Evolutionary conservation across 2,329 filamentous ascomycete species (phyloP).

Genomic region (Cyanodermella asteris): DNA sequence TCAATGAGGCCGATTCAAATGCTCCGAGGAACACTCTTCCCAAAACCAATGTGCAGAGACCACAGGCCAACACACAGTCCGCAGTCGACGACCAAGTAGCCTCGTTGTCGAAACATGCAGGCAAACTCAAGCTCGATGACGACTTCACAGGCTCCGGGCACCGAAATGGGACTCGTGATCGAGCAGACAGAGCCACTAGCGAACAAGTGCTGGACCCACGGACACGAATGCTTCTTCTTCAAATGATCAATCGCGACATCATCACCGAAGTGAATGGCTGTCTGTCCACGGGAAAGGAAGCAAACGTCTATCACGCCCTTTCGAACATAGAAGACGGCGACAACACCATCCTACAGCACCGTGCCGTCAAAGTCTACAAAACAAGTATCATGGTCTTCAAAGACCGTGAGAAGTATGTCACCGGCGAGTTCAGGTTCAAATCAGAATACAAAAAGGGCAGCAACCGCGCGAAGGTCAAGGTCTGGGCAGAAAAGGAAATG

Average conservation of each 20-base stretch:
- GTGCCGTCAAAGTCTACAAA: conserved; percentile 97
- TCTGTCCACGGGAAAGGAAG: conserved; percentile 90
- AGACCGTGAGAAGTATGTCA: conserved; percentile 87
- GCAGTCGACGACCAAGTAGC: conserved; percentile 74
- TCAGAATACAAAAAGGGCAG: conserved; percentile 83
- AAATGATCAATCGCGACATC: conserved; percentile 83
- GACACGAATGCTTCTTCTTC: conserved; percentile 83
- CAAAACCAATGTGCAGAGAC: conserved; percentile 57
- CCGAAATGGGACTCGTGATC: conserved; percentile 25
- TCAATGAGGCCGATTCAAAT: conserved; percentile 32
- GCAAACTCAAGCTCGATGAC: conserved; percentile 61
- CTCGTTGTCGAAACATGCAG: conserved; percentile 63
- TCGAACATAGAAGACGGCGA: conserved; percentile 28
- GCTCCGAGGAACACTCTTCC: conserved; percentile 35
- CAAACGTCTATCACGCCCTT: conserved; percentile 88
- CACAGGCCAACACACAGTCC: conserved; percentile 55
- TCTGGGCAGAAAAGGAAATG: conserved; percentile 98
- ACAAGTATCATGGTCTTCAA: conserved; percentile 96
- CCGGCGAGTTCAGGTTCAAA: conserved; percentile 80
- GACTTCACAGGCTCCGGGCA: conserved; percentile 29
- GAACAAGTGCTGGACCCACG: conserved; percentile 88
- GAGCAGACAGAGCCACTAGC: conserved; percentile 61
- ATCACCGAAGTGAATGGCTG: conserved; percentile 87
- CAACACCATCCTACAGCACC: conserved; percentile 37
- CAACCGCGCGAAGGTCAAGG: conserved; percentile 89